phyloP scores from a whole-genome alignment of 2,329 filamentous ascomycete genomes.

The Sordariomycetes sp. region DNA sequence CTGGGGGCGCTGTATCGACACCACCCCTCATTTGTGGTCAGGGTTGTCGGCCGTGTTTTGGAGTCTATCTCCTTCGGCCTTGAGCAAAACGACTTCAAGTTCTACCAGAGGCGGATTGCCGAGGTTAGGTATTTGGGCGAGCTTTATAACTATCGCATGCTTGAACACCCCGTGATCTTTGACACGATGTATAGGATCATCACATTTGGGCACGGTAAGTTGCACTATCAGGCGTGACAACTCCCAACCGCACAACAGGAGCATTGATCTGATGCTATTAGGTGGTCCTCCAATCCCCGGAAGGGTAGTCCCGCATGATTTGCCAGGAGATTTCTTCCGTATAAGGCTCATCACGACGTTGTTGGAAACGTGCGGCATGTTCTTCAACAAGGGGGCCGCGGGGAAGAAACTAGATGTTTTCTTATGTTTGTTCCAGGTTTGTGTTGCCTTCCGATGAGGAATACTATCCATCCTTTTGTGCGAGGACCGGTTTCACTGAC shows the following conservation, averaged over 20 bases:
- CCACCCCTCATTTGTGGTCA: constrained; percentile 80
- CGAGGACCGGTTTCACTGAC: not conserved
- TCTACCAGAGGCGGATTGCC: constrained; percentile 86
- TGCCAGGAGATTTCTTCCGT: constrained; percentile 91
- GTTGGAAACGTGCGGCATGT: constrained; percentile 89
- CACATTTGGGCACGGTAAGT: constrained; percentile 71
- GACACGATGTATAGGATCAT: constrained; percentile 90
- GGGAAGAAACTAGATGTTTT: constrained; percentile 99
- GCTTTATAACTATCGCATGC: constrained; percentile 93
- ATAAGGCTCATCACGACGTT: constrained; percentile 82
- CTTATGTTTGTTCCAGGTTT: constrained; percentile 78
- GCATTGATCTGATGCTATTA: constrained; percentile 12
- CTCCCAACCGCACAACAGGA: not conserved
- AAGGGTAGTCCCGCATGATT: constrained; percentile 63
- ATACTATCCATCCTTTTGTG: constrained; percentile 7
- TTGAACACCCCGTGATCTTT: constrained; percentile 91
- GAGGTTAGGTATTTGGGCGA: constrained; percentile 95
- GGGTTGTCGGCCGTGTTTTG: constrained; percentile 82
- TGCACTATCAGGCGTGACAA: not conserved
- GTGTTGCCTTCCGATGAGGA: not conserved
- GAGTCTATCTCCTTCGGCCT: constrained; percentile 81
- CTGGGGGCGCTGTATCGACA: constrained; percentile 82
- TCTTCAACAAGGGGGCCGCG: constrained; percentile 83
- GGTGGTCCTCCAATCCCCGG: constrained; percentile 73
- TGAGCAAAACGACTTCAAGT: constrained; percentile 94